Evolutionary conservation across 108 stramenopile genomes (phyloP), one percentile per base, ranked within the genome.

Genomic region (Cyclotella cryptica): DNA sequence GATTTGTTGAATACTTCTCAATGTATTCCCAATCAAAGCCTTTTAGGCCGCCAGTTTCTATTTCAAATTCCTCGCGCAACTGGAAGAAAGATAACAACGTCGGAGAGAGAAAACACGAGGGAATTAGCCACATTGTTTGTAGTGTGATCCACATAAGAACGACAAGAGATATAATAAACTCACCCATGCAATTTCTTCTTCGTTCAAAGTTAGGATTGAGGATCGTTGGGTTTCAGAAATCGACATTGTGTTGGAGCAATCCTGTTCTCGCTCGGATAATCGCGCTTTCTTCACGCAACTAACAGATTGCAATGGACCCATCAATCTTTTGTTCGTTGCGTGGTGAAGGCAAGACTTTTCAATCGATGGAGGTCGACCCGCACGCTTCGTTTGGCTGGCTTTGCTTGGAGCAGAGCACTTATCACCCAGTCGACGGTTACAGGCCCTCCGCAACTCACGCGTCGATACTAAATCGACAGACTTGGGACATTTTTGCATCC

Each of bases 21-120:
- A 80, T 80, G 49, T 80, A 80, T 49, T 63, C 67, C 79, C 79
- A 80, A 64, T 80, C 68, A 55, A 44, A 80, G 13, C 72, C 71
- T 57, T 69, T 73, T 12, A 69, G 18, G 13, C 55, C 55, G 17
- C 55, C 55, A n/a, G 59, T 69, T 8, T 80, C 72, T 11, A 69
- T 28, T 68, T 73, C 72, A 41, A 47, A 80, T 49, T 80, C 79
- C 22, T 69, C 79, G 18, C 79, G 66, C 27, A 80, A 58, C 76
- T 74, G 26, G 8, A 53, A 30, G 52, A 44, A 21, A 43, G 40
- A 43, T 35, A 1, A 19, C 22, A 4, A 12, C 7, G 24, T 21
- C 13, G 1, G 39, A 17, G 43, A 45, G 43, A 53, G 45, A 43
- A 40, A 45, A 27, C 1, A 1, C 11, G 42, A 30, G 53, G 66